Evolutionary conservation across 805 yeast genomes (phyloP), one percentile per base, ranked within the genome.

Genomic region (Wickerhamiella lipophila): DNA sequence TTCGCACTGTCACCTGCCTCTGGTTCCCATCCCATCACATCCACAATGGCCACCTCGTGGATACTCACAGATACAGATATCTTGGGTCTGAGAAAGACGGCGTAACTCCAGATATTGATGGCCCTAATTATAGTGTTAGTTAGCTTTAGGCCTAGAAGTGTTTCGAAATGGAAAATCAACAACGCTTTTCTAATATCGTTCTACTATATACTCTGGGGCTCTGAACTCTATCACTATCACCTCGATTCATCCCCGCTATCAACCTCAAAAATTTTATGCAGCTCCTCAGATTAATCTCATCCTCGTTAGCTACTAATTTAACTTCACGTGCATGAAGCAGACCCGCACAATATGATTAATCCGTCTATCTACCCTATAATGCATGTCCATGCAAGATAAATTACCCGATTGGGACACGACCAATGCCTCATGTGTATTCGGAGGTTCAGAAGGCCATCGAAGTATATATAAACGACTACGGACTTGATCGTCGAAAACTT

Each of bases 1-100:
- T 69, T 74, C 52, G 68, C 66, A 9, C 60, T 74, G 63, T 78
- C 78, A 6, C 62, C 74, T 1, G 78, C 78, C 0, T 68, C 73
- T 34, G 78, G 78, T 2, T 75, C 68, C 34, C 74, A 74, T 55
- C 78, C 78, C 5, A 74, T 74, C 78, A 60, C 73, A 23, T 45
- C 73, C 1, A 66, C 71, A 30, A 68, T 74, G 74, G 64, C 78
- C 1, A 56, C 71, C 15, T 69, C 77, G 7, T 64, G 73, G 46
- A 67, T 69, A 22, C 64, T 73, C 30, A 21, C 13, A 7, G 41
- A 36, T 36, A 15, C 19, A 3, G 19, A 19, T 6, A 38, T 38
- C 21, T 21, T 16, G 6, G 42, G 21, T 38, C n/a, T 11, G 8
- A n/a, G 38, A 16, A 32, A 32, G 15, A 29, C n/a, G 15, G 21